Base-by-base conservation (phyloP, 192 early-diverging fungal species). In the Linnemannia schmuckeri region DNA sequence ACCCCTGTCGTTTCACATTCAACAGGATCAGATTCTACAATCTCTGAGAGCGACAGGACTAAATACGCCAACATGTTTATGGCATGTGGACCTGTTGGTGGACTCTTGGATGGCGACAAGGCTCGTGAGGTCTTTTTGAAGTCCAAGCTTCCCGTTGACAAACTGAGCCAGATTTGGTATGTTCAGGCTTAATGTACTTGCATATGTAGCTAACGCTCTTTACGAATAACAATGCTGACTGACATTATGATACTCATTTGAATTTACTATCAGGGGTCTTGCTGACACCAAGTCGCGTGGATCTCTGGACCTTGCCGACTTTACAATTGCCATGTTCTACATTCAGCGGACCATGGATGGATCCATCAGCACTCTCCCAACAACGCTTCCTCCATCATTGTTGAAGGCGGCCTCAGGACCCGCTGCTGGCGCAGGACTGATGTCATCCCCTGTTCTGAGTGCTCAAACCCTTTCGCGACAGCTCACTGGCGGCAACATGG, bases 261-360 rank as follows among this genome's bases (percentile, higher is more conserved):
- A 7, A 22, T 2, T 2, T 2, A 30, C 77, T 80, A 46, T 46
- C 79, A 95, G 94, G 95, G 70, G 77, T 73, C 85, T 99, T 79
- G 96, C 95, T 7, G 97, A 99, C 82, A 92, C 94, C 18, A 91
- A 93, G 47, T 77, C 88, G 1, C 88, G 93, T 30, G 96, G 96
- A 63, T 92, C 93, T 72, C 85, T 99, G 44, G 92, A 94, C 74
- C 89, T 96, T 72, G 89, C 93, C 13, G 97, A 98, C 83, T 99
- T 99, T 87, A 92, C 95, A 57, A 93, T 97, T 71, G 97, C 97
- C 52, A 98, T 99, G 97, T 93, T 94, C 81, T 95, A 96, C 77
- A 94, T 99, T 74, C 92, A 95, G 24, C 92, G 94, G 74, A 88
- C 95, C 27, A 97, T 97, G 93, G 93, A 95, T 72, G 95, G 95